These are phyloP conservation scores for Cercospora berteroae DNA, from an alignment of 2,329 filamentous ascomycete species.

Conservation along the genomic window DNA sequence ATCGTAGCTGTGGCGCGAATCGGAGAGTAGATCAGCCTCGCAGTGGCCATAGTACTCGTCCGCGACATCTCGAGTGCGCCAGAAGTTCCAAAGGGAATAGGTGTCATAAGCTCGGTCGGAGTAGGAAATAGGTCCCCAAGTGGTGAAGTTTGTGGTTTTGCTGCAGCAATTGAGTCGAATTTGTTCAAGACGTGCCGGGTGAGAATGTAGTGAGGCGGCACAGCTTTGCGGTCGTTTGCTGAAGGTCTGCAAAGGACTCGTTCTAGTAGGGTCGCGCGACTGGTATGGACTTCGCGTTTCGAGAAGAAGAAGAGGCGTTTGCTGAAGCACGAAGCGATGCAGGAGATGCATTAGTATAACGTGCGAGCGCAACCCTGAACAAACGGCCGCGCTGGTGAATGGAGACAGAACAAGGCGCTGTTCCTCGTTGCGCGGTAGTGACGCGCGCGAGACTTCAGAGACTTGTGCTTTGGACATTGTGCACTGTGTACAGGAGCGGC, in stretches of 20 bases:
- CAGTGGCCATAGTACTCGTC: too few relatives aligned
- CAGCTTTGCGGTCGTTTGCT: background rate
- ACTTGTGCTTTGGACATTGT: background rate
- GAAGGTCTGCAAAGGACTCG: background rate
- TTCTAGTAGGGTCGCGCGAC: background rate
- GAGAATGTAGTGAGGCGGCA: background rate
- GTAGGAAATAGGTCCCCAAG: background rate
- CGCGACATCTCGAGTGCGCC: background rate
- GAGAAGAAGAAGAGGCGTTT: background rate
- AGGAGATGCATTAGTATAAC: background rate
- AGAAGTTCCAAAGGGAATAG: background rate
- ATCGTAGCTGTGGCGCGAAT: too few relatives aligned
- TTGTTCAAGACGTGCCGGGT: background rate
- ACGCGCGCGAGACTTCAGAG: background rate
- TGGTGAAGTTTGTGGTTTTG: background rate
- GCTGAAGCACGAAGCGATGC: background rate
- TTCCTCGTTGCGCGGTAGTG: background rate
- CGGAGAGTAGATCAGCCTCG: too few relatives aligned
- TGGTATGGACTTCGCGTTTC: background rate
- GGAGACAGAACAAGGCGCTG: background rate
- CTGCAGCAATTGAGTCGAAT: background rate
- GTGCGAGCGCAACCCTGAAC: background rate
- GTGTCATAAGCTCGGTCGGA: background rate
- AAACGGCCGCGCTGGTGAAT: background rate
- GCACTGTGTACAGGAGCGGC: background rate